Evolutionary conservation across 1,139 yeast genomes (phyloP), one percentile per base, ranked within the genome.

Genomic region (Scheffersomyces illinoinensis): DNA sequence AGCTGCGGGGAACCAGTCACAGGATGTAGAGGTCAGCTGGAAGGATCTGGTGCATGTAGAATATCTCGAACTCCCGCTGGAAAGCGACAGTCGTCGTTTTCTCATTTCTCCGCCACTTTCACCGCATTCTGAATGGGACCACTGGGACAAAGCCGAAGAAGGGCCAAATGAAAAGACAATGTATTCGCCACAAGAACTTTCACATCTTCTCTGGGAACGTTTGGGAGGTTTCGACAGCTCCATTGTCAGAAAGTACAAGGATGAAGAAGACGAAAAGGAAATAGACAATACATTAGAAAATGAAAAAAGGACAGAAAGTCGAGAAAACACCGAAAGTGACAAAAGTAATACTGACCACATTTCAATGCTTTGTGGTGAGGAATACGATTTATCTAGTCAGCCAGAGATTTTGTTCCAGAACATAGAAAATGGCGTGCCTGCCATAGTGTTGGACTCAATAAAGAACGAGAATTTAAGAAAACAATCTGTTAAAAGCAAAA

Each of bases 21-120:
- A 48, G 24, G n/a, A 51, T 57, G 8, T 58, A 60, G 14, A 57
- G 57, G 23, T 61, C 58, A 19, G 52, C 54, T 47, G 51, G 51
- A 48, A 48, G 24, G 51, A 48, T 20, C 51, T 20, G 21, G 51
- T 20, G 26, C 43, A 64, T 5, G 63, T 68, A 12, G 77, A 76
- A 49, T 81, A 72, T 62, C 68, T 81, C 58, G 83, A 79, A 62
- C 67, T 81, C 23, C 85, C 85, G 2, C 74, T 74, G 66, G 83
- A 81, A 55, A 71, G 67, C 19, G 79, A 77, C 10, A 72, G 76
- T 54, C 70, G 75, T 54, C 63, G 84, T 39, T 81, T 80, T 58
- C 76, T 81, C 56, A 81, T 81, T 33, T 78, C 82, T 26, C 85
- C 85, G 0, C 85, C 85, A 5, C 64, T 76, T n/a, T 78, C 83